Evolutionary conservation across 257 asterid genomes (phyloP).

Genomic region (Nicotiana noctiflora): DNA sequence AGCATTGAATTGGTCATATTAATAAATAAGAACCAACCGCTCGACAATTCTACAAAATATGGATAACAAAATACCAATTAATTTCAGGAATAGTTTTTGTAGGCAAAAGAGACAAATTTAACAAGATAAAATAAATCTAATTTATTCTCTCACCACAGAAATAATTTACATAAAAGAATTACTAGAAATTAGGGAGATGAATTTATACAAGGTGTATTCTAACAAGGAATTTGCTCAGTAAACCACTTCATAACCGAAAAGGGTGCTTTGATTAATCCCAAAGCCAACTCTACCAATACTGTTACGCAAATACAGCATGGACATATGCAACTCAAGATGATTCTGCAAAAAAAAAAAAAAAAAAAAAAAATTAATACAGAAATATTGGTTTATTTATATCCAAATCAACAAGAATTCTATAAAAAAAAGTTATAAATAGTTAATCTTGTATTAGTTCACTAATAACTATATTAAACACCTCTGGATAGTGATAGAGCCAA

Average conservation of each 20-base stretch:
- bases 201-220: background rate
- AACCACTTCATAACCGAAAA: conserved; percentile 36
- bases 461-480: background rate
- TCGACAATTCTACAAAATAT: background rate
- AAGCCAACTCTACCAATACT: conserved; percentile 55
- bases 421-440: background rate
- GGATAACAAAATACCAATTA: background rate
- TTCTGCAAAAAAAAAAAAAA: conserved; percentile 30
- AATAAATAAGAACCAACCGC: background rate
- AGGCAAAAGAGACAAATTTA: background rate
- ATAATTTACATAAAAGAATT: background rate
- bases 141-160: background rate
- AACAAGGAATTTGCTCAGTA: conserved; percentile 34
- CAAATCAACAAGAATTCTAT: background rate
- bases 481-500: background rate
- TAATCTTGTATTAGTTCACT: background rate
- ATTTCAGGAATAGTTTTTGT: background rate
- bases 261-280: conserved; percentile 48
- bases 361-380: background rate
- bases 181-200: background rate
- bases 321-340: conserved; percentile 54
- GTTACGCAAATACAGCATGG: conserved; percentile 80
- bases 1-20: background rate
- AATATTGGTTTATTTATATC: background rate
- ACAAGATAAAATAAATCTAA: background rate